phyloP scores from a whole-genome alignment of 2,329 filamentous ascomycete genomes.

The Scleromitrula shiraiana region DNA sequence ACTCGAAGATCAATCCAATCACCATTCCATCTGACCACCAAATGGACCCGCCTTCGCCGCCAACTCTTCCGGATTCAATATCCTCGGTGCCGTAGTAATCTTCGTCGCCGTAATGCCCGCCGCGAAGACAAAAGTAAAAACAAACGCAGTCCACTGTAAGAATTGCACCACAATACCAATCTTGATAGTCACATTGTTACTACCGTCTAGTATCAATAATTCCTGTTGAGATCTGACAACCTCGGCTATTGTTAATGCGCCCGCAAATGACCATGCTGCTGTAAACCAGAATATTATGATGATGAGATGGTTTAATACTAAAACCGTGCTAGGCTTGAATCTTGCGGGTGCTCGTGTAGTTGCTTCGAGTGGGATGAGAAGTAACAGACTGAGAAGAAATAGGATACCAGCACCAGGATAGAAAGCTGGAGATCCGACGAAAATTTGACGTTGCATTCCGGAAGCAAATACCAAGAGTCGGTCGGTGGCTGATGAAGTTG shows the following conservation, averaged over 20 bases:
- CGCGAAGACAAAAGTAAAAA: not conserved
- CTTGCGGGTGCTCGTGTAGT: not conserved
- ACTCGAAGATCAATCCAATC: too few relatives aligned
- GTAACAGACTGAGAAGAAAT: not conserved
- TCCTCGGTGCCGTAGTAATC: not conserved
- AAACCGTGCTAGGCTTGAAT: not conserved
- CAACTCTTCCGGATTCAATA: not conserved
- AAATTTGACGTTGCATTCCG: not conserved
- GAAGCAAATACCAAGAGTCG: not conserved
- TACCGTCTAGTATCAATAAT: not conserved
- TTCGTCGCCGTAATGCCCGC: not conserved
- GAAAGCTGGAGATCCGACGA: not conserved
- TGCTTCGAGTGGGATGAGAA: not conserved
- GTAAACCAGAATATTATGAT: constrained; percentile 1
- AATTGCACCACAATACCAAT: not conserved
- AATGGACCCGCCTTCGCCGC: not conserved
- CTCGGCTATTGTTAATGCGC: not conserved
- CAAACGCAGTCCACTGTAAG: constrained; percentile 1
- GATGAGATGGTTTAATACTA: not conserved
- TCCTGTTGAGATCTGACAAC: constrained; percentile 2
- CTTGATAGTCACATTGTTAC: not conserved
- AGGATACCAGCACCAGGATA: not conserved
- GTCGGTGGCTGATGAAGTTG: not conserved
- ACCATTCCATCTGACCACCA: not conserved
- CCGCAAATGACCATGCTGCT: not conserved